Evolutionary conservation across 345 rosid genomes (phyloP).

Genomic region (Boechera retrofracta): DNA sequence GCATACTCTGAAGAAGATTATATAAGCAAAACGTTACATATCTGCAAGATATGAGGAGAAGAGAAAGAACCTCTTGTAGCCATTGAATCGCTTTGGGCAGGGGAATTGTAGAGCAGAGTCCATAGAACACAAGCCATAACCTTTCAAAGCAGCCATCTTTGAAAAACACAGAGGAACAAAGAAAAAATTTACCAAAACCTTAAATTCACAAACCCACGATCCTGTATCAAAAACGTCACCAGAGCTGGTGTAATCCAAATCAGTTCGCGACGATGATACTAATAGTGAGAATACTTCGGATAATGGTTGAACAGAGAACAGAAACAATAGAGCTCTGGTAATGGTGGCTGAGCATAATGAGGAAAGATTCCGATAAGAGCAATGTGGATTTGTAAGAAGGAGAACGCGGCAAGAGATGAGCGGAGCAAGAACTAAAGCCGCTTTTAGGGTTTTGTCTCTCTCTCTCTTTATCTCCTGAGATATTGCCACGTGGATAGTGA

Average conservation of each 20-base stretch:
- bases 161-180: background rate
- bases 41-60: background rate
- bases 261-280: constrained; percentile 18
- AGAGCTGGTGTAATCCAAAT: constrained; percentile 3
- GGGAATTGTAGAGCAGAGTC: constrained; percentile 53
- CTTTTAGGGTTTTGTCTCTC: constrained; percentile 35
- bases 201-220: background rate
- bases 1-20: background rate
- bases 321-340: constrained; percentile 18
- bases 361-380: constrained; percentile 30
- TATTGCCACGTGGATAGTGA: constrained; percentile 37
- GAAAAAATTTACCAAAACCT: background rate
- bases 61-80: constrained; percentile 55
- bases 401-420: constrained; percentile 29
- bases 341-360: constrained; percentile 33
- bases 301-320: background rate
- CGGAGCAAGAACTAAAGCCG: background rate
- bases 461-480: background rate
- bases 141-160: constrained; percentile 58
- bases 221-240: constrained; percentile 6
- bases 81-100: constrained; percentile 43
- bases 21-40: background rate
- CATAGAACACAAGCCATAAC: constrained; percentile 53
- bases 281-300: background rate
- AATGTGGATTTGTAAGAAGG: constrained; percentile 8